A percentile compares a stretch with the other conserved stretches of the same genome.
phyloP scores from a whole-genome alignment of 1,139 yeast genomes.

The Eremothecium cymbalariae region DNA sequence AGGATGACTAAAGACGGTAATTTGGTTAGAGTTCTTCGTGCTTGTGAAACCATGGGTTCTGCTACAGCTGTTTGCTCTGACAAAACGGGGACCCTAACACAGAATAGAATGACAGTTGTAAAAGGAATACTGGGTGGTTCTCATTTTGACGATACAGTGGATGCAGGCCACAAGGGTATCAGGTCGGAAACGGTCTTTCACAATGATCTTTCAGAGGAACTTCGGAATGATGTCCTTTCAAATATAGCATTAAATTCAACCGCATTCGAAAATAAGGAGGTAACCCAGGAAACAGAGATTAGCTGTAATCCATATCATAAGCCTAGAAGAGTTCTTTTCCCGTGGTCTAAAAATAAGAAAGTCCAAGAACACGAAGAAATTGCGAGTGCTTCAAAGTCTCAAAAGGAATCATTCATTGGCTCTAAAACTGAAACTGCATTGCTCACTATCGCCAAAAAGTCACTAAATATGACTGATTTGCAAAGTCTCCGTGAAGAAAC shows the following conservation, averaged over 20 bases:
- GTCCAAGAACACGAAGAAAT: constrained; percentile 15
- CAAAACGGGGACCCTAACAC: constrained; percentile 94
- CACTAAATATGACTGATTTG: constrained; percentile 43
- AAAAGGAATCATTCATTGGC: constrained; percentile 61
- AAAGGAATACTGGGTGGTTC: constrained; percentile 54
- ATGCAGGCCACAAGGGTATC: constrained; percentile 9
- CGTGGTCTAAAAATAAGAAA: constrained; percentile 13
- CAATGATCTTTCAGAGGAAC: constrained; percentile 30
- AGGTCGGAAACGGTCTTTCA: constrained; percentile 33
- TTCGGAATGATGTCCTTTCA: constrained; percentile 40
- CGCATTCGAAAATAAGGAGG: constrained; percentile 63
- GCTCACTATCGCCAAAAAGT: constrained; percentile 55
- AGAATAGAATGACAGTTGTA: constrained; percentile 85
- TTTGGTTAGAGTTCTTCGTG: constrained; percentile 82
- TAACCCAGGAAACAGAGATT: constrained; percentile 26
- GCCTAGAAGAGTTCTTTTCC: constrained; percentile 10
- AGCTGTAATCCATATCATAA: constrained; percentile 29
- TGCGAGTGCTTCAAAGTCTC: constrained; percentile 20
- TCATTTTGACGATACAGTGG: constrained; percentile 29
- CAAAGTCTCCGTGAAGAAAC: constrained; percentile 36
- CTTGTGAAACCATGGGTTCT: constrained; percentile 98
- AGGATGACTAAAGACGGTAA: constrained; percentile 97
- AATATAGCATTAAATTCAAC: constrained; percentile 77
- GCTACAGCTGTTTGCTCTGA: constrained; percentile 97
- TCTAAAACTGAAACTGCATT: constrained; percentile 93